Conservation (phyloP, 192 early-diverging fungal genomes). For the Powellomyces hirtus region DNA sequence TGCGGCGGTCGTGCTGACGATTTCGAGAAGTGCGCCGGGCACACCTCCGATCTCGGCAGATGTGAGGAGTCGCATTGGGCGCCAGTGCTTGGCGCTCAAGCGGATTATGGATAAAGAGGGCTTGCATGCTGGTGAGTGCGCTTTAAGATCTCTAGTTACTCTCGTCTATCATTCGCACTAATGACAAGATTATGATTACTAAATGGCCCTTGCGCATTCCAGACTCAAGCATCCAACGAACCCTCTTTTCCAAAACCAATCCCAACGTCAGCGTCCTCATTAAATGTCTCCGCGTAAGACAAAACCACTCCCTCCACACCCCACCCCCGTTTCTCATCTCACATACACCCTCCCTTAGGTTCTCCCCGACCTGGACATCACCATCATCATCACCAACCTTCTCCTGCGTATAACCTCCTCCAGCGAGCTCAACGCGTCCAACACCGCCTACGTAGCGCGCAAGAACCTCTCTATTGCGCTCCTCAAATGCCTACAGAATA, state of each 20-base stretch:
- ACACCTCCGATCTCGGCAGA: slow-evolving; percentile 20
- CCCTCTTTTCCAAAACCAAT: slow-evolving; percentile 40
- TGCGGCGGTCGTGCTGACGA: background rate
- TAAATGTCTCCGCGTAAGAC: slow-evolving; percentile 41
- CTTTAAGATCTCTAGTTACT: too few relatives aligned
- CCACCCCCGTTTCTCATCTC: slow-evolving; percentile 3
- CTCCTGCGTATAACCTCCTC: slow-evolving; percentile 30
- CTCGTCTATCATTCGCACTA: too few relatives aligned
- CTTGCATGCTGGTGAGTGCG: slow-evolving; percentile 13
- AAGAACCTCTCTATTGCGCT: slow-evolving; percentile 24
- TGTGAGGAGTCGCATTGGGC: slow-evolving; percentile 28
- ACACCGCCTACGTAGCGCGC: slow-evolving; percentile 32
- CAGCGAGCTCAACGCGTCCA: slow-evolving; percentile 23
- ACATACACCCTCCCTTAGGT: slow-evolving; percentile 8
- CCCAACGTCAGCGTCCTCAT: slow-evolving; percentile 40
- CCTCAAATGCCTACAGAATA: slow-evolving; percentile 8
- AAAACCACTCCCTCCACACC: background rate
- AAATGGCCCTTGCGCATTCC: background rate
- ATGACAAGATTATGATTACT: too few relatives aligned
- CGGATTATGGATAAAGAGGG: slow-evolving; percentile 50
- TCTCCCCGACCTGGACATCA: slow-evolving; percentile 40
- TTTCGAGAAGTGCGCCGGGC: slow-evolving; percentile 4
- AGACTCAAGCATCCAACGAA: slow-evolving; percentile 45
- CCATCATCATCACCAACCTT: slow-evolving; percentile 41
- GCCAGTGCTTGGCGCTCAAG: slow-evolving; percentile 45